Percentiles rank a stretch among this genome's conserved stretches.
Evolutionary conservation across 495 filamentous ascomycete species (phyloP).

Genomic region (Podospora fimiseda): DNA sequence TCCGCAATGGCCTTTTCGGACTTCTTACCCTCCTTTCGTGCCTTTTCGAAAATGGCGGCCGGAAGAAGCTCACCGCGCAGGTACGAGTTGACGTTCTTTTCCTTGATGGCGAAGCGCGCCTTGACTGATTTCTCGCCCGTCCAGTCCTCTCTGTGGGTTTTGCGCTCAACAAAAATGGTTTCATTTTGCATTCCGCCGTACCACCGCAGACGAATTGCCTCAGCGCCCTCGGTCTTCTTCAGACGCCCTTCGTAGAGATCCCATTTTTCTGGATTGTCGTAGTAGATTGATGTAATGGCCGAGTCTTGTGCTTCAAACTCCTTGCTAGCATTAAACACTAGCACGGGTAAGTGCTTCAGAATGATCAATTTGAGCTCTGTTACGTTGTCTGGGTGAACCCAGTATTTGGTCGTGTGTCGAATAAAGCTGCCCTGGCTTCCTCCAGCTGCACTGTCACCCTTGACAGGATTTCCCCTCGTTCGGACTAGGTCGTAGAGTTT

Average conservation of each 20-base stretch:
- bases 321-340: constrained; percentile 96
- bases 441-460: constrained; percentile 85
- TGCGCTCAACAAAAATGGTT: constrained; percentile 94
- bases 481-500: constrained; percentile 92
- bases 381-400: constrained; percentile 98
- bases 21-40: constrained; percentile 89
- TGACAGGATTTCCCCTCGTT: constrained; percentile 84
- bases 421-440: constrained; percentile 93
- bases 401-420: constrained; percentile 97
- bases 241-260: constrained; percentile 88
- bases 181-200: constrained; percentile 94
- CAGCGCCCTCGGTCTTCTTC: constrained; percentile 96
- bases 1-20: constrained; percentile 81
- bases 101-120: constrained; percentile 87
- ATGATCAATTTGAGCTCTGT: constrained; percentile 97
- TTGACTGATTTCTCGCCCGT: constrained; percentile 99
- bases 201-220: constrained; percentile 94
- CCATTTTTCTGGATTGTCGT: constrained; percentile 88
- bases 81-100: constrained; percentile 93
- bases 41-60: constrained; percentile 84
- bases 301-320: constrained; percentile 86
- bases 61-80: constrained; percentile 75
- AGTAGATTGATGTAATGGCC: constrained; percentile 98
- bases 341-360: constrained; percentile 91
- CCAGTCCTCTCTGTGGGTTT: constrained; percentile 98